These are phyloP conservation scores for Botrytis fragariae DNA, from an alignment of 2,329 filamentous ascomycete genomes.

Conservation along the genomic window DNA sequence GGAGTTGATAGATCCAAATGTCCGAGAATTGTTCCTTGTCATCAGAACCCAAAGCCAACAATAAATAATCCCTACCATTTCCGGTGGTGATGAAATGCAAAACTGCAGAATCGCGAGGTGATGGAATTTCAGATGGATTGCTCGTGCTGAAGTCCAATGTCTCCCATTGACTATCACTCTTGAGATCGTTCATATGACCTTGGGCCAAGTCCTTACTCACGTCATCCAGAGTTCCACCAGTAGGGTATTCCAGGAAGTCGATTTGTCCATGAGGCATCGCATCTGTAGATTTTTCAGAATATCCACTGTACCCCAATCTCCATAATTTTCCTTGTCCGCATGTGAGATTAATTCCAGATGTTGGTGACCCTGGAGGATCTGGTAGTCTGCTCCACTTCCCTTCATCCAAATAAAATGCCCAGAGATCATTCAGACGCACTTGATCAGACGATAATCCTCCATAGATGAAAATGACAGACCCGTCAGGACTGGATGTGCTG, in stretches of 20 bases:
- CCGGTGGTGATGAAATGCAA: conserved; percentile 8
- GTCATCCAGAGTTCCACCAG: conserved; percentile 6
- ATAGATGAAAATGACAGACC: conserved; percentile 2
- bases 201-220: not conserved
- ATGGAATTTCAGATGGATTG: not conserved
- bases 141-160: not conserved
- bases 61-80: conserved; percentile 11
- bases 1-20: conserved; percentile 12
- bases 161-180: not conserved
- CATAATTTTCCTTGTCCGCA: conserved; percentile 9
- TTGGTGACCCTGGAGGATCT: conserved; percentile 2
- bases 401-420: conserved; percentile 16
- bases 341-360: not conserved
- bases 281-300: not conserved
- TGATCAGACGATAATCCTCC: conserved; percentile 1
- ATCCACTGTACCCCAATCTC: not conserved
- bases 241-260: not conserved
- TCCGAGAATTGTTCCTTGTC: conserved; percentile 1
- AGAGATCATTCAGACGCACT: not conserved
- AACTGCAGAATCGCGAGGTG: not conserved
- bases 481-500: conserved; percentile 7
- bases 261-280: not conserved
- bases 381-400: conserved; percentile 12
- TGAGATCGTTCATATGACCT: not conserved
- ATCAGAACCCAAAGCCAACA: not conserved